Base-by-base conservation (phyloP, 2,329 filamentous ascomycete species). In the Monosporascus sp. region DNA sequence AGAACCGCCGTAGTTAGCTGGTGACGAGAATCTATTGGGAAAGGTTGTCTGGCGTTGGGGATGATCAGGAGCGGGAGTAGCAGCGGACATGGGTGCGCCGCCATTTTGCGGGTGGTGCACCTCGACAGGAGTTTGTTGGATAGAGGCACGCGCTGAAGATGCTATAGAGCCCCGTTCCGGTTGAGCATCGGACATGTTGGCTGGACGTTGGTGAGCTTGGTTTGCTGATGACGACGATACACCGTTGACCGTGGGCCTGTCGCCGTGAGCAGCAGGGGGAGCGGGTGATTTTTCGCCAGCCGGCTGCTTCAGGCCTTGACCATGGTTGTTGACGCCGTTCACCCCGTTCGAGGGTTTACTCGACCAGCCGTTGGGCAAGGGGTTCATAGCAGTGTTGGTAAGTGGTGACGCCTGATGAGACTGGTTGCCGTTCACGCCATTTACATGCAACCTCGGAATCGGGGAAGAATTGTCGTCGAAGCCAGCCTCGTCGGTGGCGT, bases 11-110 rank as follows among this genome's bases (percentile, higher is more conserved):
- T 84, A 82, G 63, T 81, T 65, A 49, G 86, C 78, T 9, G 87
- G 85, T 2, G 85, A 85, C 5, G 86, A 87, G 60, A 85, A 84
- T 64, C 84, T 78, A 56, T 87, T 81, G 19, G 78, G 73, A 48
- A 70, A 71, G 24, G 65, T 50, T 50, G 58, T 50, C 53, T 55
- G 60, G 20, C 60, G 52, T 48, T 68, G 67, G 44, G 61, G 60
- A 37, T 58, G 57, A 57, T 70, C 65, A 43, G 60, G 51, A 49
- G 61, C 62, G 48, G 67, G 59, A 49, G 61, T 55, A 44, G 58
- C 53, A 41, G 63, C 55, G 14, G 57, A 46, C 55, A 63, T 43
- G 47, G 50, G 26, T 41, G 62, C 60, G 51, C 70, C 65, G 20
- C 64, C 58, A 41, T 65, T 65, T 49, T 60, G 58, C 27, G 62